These are phyloP conservation scores for Pseudotsuga menziesii DNA, from an alignment of 75 land plant genomes.

Conservation along the genomic window DNA sequence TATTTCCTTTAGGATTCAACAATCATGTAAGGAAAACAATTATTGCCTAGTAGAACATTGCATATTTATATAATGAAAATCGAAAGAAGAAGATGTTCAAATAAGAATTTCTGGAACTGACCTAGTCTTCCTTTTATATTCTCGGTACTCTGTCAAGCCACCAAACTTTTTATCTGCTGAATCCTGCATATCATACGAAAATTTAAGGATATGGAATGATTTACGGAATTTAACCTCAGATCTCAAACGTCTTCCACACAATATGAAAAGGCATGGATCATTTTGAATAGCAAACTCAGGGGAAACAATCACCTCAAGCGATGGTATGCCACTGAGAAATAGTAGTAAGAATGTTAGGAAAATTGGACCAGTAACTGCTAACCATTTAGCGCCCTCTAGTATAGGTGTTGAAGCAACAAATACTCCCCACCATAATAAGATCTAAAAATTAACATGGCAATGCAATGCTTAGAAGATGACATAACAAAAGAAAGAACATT, in stretches of 20 bases:
- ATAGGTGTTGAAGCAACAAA: slow-evolving; percentile 83
- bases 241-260: neutral
- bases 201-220: neutral
- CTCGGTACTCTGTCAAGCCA: slow-evolving; percentile 47
- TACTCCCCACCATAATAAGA: slow-evolving; percentile 96
- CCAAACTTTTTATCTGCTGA: slow-evolving; percentile 93
- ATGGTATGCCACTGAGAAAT: slow-evolving; percentile 87
- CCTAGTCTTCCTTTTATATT: slow-evolving; percentile 84
- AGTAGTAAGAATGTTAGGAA: slow-evolving; percentile 79
- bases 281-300: neutral
- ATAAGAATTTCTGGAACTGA: slow-evolving; percentile 9
- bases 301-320: slow-evolving; percentile 79
- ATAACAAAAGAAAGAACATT: slow-evolving; percentile 4
- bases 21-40: neutral
- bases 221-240: neutral
- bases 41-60: neutral
- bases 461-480: neutral
- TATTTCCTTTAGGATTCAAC: neutral
- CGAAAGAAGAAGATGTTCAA: neutral
- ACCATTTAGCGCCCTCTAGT: slow-evolving; percentile 76
- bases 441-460: slow-evolving; percentile 22
- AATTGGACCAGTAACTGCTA: slow-evolving; percentile 74
- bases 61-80: neutral
- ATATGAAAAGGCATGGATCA: slow-evolving; percentile 4
- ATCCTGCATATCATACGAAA: slow-evolving; percentile 34